These are phyloP conservation scores for Fusarium oligoseptatum DNA, from an alignment of 2,329 filamentous ascomycete genomes.

Conservation along the genomic window DNA sequence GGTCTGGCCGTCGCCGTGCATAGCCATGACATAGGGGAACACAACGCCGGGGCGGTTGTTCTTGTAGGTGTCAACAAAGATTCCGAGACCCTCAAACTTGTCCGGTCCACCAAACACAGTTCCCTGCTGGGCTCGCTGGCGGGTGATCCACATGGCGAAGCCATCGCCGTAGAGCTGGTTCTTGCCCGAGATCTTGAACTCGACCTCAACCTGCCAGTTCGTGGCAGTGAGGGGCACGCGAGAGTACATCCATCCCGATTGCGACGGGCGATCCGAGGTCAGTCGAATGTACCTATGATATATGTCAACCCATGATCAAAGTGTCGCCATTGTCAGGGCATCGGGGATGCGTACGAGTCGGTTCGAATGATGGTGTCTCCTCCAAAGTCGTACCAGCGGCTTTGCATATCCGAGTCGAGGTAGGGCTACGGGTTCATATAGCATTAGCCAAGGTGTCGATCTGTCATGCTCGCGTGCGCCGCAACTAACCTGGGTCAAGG, in stretches of 20 bases:
- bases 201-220: conserved; percentile 98
- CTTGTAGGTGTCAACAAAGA: conserved; percentile 99
- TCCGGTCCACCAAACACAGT: conserved; percentile 90
- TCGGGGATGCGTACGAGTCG: conserved; percentile 68
- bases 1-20: conserved; percentile 93
- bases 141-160: conserved; percentile 98
- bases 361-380: conserved; percentile 89
- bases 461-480: conserved; percentile 38
- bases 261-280: conserved; percentile 89
- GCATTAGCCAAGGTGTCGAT: conserved; percentile 39
- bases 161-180: conserved; percentile 95
- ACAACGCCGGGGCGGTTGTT: conserved; percentile 96
- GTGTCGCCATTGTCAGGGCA: conserved; percentile 18
- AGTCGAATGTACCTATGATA: conserved; percentile 85
- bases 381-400: conserved; percentile 99
- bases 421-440: conserved; percentile 76
- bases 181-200: conserved; percentile 92
- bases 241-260: conserved; percentile 94
- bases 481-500: conserved; percentile 78
- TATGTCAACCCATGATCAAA: conserved; percentile 42
- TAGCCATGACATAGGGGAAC: conserved; percentile 98
- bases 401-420: conserved; percentile 97
- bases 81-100: conserved; percentile 90
- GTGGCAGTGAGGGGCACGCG: conserved; percentile 94
- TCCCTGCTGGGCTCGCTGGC: conserved; percentile 84